Evolutionary conservation across 2,329 filamentous ascomycete genomes (phyloP).

Genomic region (Fusarium graminum): DNA sequence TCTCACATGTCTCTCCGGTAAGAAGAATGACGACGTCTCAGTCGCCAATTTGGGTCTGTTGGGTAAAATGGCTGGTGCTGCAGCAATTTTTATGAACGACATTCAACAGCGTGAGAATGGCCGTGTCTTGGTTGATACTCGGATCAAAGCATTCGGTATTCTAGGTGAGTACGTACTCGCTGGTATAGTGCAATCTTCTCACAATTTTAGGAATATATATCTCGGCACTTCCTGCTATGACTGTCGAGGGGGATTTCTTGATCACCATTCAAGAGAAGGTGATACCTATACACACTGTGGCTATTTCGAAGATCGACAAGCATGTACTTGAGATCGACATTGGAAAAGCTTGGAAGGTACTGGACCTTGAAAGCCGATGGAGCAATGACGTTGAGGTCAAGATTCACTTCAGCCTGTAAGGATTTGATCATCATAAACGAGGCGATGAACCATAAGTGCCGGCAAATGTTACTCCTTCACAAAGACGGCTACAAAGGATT

Average conservation of each 20-base stretch:
- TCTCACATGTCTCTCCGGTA: slow-evolving; percentile 67
- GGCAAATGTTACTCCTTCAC: neutral
- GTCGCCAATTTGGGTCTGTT: slow-evolving; percentile 82
- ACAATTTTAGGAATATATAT: slow-evolving; percentile 75
- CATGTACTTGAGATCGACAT: slow-evolving; percentile 83
- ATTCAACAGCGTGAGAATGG: slow-evolving; percentile 68
- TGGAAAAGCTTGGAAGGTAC: slow-evolving; percentile 80
- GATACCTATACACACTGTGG: slow-evolving; percentile 76
- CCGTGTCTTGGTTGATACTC: slow-evolving; percentile 73
- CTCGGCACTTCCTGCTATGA: slow-evolving; percentile 72
- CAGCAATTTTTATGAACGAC: slow-evolving; percentile 76
- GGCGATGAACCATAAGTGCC: neutral
- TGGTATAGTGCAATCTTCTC: neutral
- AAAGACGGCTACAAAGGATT: neutral
- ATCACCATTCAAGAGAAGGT: slow-evolving; percentile 79
- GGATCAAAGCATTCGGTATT: slow-evolving; percentile 82
- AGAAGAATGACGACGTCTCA: slow-evolving; percentile 55
- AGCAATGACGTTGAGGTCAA: slow-evolving; percentile 83
- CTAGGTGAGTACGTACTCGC: slow-evolving; percentile 68
- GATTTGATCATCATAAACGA: neutral
- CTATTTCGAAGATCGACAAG: slow-evolving; percentile 63
- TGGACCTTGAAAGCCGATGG: slow-evolving; percentile 78
- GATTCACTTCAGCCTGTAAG: slow-evolving; percentile 64
- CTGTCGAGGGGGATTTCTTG: slow-evolving; percentile 75
- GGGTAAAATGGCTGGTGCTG: slow-evolving; percentile 90